Base-by-base conservation (phyloP, 2,329 filamentous ascomycete species). In the Aspergillus brasiliensis region DNA sequence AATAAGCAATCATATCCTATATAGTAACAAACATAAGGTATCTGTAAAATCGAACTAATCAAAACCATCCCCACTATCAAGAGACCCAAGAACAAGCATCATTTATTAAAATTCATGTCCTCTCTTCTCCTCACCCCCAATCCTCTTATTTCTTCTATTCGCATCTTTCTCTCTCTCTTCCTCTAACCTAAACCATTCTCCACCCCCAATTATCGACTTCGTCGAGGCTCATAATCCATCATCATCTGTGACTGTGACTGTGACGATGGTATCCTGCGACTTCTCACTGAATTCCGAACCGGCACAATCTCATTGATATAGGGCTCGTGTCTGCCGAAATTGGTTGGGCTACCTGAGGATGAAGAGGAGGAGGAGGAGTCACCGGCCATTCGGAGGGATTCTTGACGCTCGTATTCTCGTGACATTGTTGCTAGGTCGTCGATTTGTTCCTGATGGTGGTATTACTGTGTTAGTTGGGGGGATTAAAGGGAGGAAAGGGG, bases 391-490 rank as follows among this genome's bases (percentile, higher is more conserved):
- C 80, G 73, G 46, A 79, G 70, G 8, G 80, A 76, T 59, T 80
- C 79, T 60, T 81, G 78, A 53, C 71, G 73, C 65, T 82, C 80
- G 64, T 82, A 82, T 63, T 81, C 78, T 54, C 75, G 69, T 10
- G 80, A 81, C 71, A 81, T 77, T 27, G 70, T 69, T 53, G 75
- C 74, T n/a, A 82, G 72, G 61, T 82, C 80, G 60, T 81, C 77
- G 61, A 82, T 82, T 78, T 82, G 80, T 68, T 78, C 74, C 80
- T 82, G 61, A 19, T 44, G 1, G n/a, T n/a, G n/a, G n/a, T n/a
- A 3, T 3, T 3, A 46, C 38, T 23, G 11, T 52, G 56, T 70
- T 11, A 31, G 37, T 53, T 69, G 62, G 23, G n/a, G 8, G 19
- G 31, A 8, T 40, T 27, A 40, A 52, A 8, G 31, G 15, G 21